Base-by-base conservation (phyloP, 2,329 filamentous ascomycete species). In the Venturiaceae sp. region DNA sequence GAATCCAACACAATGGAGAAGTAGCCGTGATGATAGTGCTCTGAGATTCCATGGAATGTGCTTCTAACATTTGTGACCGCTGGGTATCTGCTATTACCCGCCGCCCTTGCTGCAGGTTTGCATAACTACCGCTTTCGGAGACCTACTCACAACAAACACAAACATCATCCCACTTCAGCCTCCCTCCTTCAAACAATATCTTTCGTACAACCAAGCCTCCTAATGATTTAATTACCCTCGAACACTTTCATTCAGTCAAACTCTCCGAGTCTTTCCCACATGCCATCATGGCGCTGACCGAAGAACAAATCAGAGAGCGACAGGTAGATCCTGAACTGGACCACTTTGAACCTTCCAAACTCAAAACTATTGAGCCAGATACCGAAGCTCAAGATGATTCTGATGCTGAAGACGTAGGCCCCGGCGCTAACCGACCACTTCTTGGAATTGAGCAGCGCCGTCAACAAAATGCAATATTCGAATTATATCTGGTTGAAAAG, bases 391-490 rank as follows among this genome's bases (percentile, higher is more conserved):
- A 53, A 21, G 16, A 53, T 28, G 32, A 36, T 11, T 53, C 34
- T 6, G 52, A 53, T 23, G 32, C 23, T 30, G 52, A 53, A 34
- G 52, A 53, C 21, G 5, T 23, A 32, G 52, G 7, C 4, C 30
- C 52, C 28, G 21, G 9, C n/a, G 9, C 19, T 26, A 14, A 36
- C 3, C n/a, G 21, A 53, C 52, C 52, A 53, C 34, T 53, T 53
- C 30, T 30, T 50, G 44, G 26, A 30, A 6, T 50, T n/a, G 52
- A 53, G 11, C n/a, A 53, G 34, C 52, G 52, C 21, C 52, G 34
- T 5, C 69, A 65, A 16, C 75, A 78, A 62, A 74, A 73, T 52
- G 69, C 69, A 11, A 65, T 74, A 5, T 74, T 79, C 66, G 69
- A 69, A 21, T 63, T 65, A 7, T 78, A 72, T 65, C 71, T 74